Evolutionary conservation across 2,329 filamentous ascomycete genomes (phyloP), one percentile per base, ranked within the genome.

Genomic region (Sclerotinia trifoliorum): DNA sequence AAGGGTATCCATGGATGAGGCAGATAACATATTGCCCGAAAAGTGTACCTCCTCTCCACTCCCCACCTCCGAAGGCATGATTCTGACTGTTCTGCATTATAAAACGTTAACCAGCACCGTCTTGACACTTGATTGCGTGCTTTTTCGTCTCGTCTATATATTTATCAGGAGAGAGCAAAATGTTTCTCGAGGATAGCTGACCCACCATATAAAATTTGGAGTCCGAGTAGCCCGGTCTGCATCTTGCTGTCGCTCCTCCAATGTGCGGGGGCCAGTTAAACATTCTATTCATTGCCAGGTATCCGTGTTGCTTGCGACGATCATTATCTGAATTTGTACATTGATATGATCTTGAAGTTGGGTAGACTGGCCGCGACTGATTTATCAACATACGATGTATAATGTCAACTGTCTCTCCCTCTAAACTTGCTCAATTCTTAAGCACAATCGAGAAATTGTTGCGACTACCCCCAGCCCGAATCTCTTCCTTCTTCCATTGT

Each of bases 391-490:
- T 49, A 26, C 26, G 46, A 49, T 49, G 24, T 29, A 46, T n/a
- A 46, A 29, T 32, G 24, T 46, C 21, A 29, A 24, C 44, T 13
- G 21, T 24, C 60, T 51, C 24, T 8, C 35, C 24, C 24, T 35
- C 6, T 8, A 4, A 21, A 49, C 13, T 32, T 21, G 17, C 42
- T 65, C 51, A 65, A 56, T 56, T 42, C 17, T 80, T 81, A 70
- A 97, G 78, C 21, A 92, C 85, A 73, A 98, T 88, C 19, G 91
- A 88, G 78, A 98, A 99, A 77, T 99, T 98, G 80, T 99, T 99
- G 77, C 93, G 87, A 32, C 83, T 85, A 65, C 83, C 82, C 15
- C 94, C 94, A 29, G 92, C 85, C 70, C 91, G 89, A 52, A 97
- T 78, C 77, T 95, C 90, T 70, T 86, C 85, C 80, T 98, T 98